A percentile compares a stretch with the other conserved stretches of the same genome.
phyloP scores from a whole-genome alignment of 352 stramenopile species.

The Phytophthora capsici region DNA sequence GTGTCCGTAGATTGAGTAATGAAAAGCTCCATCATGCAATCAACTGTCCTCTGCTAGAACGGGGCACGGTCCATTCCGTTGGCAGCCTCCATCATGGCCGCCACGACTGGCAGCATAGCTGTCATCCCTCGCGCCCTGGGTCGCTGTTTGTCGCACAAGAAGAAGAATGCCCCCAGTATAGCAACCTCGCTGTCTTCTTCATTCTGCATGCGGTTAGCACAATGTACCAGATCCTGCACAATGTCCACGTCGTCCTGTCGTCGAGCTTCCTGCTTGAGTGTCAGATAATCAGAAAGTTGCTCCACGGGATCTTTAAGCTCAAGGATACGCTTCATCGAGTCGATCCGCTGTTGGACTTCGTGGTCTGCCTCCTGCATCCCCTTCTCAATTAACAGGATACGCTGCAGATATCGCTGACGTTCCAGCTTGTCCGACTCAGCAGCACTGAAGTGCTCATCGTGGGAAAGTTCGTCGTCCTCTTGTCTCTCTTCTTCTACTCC shows the following conservation, averaged over 20 bases:
- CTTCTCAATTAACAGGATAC: constrained; percentile 43
- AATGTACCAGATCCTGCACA: constrained; percentile 60
- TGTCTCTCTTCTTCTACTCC: not conserved
- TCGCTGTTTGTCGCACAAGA: constrained; percentile 44
- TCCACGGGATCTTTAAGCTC: constrained; percentile 59
- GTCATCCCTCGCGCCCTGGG: constrained; percentile 30
- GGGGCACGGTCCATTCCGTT: constrained; percentile 38
- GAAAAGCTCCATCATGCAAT: not conserved
- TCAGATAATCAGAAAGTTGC: constrained; percentile 69
- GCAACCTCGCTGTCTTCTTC: constrained; percentile 62
- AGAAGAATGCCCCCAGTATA: constrained; percentile 70
- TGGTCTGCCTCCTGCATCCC: constrained; percentile 44
- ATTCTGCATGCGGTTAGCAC: constrained; percentile 47
- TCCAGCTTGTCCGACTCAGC: constrained; percentile 38
- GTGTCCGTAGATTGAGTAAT: constrained; percentile 15
- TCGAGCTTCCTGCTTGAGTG: constrained; percentile 50
- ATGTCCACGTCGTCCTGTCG: constrained; percentile 41
- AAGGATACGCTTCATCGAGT: constrained; percentile 63
- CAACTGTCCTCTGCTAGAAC: constrained; percentile 17
- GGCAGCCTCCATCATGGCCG: constrained; percentile 61
- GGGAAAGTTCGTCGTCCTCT: not conserved
- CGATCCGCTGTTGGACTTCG: constrained; percentile 51
- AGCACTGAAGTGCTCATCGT: constrained; percentile 4
- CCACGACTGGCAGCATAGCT: constrained; percentile 62
- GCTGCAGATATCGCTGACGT: constrained; percentile 51